Base-by-base conservation (phyloP, 805 yeast species). In the Monosporozyma servazzii region DNA sequence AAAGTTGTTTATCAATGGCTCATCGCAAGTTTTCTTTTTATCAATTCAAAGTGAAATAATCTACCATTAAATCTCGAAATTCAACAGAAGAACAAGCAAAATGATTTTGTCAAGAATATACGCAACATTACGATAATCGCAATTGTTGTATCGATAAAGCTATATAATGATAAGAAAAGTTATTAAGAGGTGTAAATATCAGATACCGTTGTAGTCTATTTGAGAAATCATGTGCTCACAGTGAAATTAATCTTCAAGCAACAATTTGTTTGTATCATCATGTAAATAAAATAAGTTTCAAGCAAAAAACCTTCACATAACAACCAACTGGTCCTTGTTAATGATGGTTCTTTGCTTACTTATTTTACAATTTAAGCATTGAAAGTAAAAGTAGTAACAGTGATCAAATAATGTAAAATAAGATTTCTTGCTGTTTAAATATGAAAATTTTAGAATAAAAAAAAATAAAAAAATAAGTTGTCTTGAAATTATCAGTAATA, bases 191-290 rank as follows among this genome's bases (percentile, higher is more conserved):
- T 33, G 37, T 21, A 27, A 51, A 45, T 42, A 50, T 85, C 95
- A 87, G 95, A 87, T 87, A 87, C 95, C 95, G 95, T 87, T 87
- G 95, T 87, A 87, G 96, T 87, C 95, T 82, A 77, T 79, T n/a
- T 79, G 81, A 78, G 82, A 77, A 81, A 80, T 79, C 82, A 71
- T 77, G 84, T 76, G 82, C 86, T 76, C 79, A 80, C 87, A 81
- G 64, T 60, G 80, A 67, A 52, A 44, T 59, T 52, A 58, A 65
- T 66, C 75, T 73, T 75, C 78, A 65, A 72, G 77, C 75, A 67
- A 71, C 71, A 59, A 30, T 5, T 50, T 55, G 33, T 21, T 44
- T 51, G 57, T 58, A 64, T 67, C 71, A 67, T 66, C 67, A 65
- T 58, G 37, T 53, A 47, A 55, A 49, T 25, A 9, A 41, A 41